These are phyloP conservation scores for Ophiostoma sp. DNA, from an alignment of 2,329 filamentous ascomycete genomes.

Conservation along the genomic window DNA sequence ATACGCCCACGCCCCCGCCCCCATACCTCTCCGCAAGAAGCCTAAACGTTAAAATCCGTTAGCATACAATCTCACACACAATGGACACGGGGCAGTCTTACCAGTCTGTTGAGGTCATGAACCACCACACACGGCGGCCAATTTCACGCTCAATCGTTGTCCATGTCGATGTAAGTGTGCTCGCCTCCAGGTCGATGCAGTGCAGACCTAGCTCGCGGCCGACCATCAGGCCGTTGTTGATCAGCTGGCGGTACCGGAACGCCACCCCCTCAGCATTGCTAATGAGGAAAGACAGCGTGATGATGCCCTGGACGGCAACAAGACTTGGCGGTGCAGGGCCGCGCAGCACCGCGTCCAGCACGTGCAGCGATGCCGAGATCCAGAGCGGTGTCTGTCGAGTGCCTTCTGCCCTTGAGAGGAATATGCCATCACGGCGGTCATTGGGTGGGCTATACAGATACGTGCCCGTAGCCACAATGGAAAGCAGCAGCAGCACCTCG, in stretches of 20 bases:
- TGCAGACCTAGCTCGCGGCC: conserved; percentile 19
- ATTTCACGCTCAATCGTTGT: conserved; percentile 30
- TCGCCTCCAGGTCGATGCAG: conserved; percentile 15
- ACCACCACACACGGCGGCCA: conserved; percentile 41
- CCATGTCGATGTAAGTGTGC: background rate
- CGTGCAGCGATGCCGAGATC: conserved; percentile 14
- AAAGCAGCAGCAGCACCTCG: conserved; percentile 14
- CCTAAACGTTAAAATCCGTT: conserved; percentile 21
- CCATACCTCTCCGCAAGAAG: conserved; percentile 25
- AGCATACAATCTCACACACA: no score
- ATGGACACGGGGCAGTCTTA: no score
- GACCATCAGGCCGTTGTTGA: conserved; percentile 15
- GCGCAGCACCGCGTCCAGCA: conserved; percentile 8
- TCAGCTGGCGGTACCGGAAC: conserved; percentile 17
- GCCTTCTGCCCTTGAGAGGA: background rate
- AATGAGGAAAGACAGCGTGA: conserved; percentile 17
- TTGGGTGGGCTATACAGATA: conserved; percentile 5
- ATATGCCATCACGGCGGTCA: background rate
- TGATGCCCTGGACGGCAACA: conserved; percentile 16
- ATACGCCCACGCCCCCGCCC: conserved; percentile 41
- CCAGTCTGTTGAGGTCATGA: conserved; percentile 39
- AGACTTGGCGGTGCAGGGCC: conserved; percentile 7
- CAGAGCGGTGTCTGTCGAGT: conserved; percentile 13
- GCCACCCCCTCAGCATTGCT: conserved; percentile 19
- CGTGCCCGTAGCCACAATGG: conserved; percentile 17